These are phyloP conservation scores for Cercospora zeina DNA, from an alignment of 2,329 filamentous ascomycete species.

Conservation along the genomic window DNA sequence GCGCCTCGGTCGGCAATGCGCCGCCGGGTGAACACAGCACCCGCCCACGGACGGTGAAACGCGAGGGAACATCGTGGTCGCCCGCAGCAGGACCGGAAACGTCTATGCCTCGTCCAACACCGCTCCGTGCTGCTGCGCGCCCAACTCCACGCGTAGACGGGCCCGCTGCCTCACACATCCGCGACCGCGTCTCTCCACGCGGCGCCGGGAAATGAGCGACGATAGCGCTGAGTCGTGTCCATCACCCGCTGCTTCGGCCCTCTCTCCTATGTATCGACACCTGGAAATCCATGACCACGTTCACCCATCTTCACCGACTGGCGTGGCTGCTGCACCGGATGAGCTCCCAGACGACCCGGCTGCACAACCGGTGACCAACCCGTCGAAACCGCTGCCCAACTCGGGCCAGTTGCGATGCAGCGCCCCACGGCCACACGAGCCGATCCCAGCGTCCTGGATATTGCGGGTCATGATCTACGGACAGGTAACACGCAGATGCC, in stretches of 20 bases:
- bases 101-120: not conserved
- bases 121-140: not conserved
- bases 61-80: not conserved
- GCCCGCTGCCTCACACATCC: not conserved
- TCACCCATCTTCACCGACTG: not conserved
- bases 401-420: not conserved
- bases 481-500: not conserved
- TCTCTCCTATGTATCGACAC: not conserved
- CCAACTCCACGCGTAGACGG: not conserved
- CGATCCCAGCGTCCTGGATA: not conserved
- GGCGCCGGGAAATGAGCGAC: not conserved
- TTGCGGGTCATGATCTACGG: constrained; percentile 1
- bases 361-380: not conserved
- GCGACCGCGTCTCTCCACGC: not conserved
- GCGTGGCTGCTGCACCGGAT: not conserved
- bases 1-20: not conserved
- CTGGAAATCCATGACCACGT: not conserved
- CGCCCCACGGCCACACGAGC: not conserved
- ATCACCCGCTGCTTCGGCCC: not conserved
- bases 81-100: not conserved
- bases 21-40: not conserved
- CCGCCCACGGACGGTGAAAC: not conserved
- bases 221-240: not conserved
- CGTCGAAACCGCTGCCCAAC: not conserved
- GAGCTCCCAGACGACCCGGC: not conserved